Evolutionary conservation across 2,329 filamentous ascomycete species (phyloP).

Genomic region (Colletotrichum falcatum): DNA sequence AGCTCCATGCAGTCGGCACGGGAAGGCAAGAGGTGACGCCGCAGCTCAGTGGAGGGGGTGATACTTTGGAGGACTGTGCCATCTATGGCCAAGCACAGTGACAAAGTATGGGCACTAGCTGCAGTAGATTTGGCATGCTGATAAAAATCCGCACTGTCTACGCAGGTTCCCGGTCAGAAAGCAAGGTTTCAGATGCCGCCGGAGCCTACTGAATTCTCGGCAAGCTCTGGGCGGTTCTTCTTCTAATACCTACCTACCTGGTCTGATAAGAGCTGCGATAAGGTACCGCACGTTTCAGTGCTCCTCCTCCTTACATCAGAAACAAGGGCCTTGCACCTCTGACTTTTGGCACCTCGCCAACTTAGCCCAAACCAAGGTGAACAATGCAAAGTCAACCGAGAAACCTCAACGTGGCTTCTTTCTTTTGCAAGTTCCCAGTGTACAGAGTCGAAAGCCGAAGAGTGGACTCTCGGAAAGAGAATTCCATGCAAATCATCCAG

Average conservation of each 20-base stretch:
- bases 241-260: too few species aligned
- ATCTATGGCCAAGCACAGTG: neutral
- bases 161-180: neutral
- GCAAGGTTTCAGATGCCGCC: constrained; percentile 30
- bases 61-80: constrained; percentile 16
- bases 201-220: constrained; percentile 6
- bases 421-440: neutral
- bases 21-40: constrained; percentile 14
- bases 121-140: neutral
- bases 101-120: too few species aligned
- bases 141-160: constrained; percentile 17
- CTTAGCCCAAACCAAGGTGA: too few species aligned
- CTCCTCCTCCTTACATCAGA: neutral
- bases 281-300: neutral
- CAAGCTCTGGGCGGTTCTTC: neutral
- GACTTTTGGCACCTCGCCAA: constrained; percentile 16
- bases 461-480: neutral
- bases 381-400: neutral
- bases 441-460: neutral
- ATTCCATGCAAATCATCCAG: neutral
- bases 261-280: constrained; percentile 31
- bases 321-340: constrained; percentile 30
- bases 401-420: neutral
- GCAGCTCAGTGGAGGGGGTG: neutral
- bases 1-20: constrained; percentile 27